Percentiles rank a stretch among this genome's conserved stretches.
Evolutionary conservation across 2,329 filamentous ascomycete genomes (phyloP).

Genomic region (Alternaria sp.): DNA sequence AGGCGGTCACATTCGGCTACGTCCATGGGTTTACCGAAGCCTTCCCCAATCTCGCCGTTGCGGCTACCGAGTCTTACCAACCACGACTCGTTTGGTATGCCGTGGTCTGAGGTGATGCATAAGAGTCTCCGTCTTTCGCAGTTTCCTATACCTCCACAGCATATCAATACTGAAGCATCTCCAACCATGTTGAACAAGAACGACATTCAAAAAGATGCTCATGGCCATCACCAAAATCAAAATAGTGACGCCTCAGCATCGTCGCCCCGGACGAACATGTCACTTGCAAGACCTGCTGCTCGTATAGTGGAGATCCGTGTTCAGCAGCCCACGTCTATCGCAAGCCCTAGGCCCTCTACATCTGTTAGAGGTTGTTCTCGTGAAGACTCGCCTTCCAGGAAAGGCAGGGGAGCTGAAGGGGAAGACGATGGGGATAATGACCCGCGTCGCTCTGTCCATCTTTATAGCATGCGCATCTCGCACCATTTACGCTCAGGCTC

Average conservation of each 20-base stretch:
- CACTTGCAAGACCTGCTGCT: neutral
- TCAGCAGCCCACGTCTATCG: constrained; percentile 29
- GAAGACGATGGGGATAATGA: constrained; percentile 22
- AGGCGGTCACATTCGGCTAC: constrained; percentile 45
- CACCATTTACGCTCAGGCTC: constrained; percentile 57
- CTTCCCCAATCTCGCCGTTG: constrained; percentile 34
- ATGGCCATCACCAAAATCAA: neutral
- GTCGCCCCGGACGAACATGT: neutral
- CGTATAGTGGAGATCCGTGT: constrained; percentile 28
- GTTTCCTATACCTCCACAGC: constrained; percentile 30
- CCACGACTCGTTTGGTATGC: constrained; percentile 30
- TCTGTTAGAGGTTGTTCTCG: constrained; percentile 19
- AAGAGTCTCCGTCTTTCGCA: constrained; percentile 45
- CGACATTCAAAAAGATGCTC: neutral
- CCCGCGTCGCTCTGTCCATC: constrained; percentile 49
- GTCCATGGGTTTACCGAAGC: constrained; percentile 34
- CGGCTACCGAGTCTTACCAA: constrained; percentile 41
- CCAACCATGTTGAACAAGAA: constrained; percentile 9
- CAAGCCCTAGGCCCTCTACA: constrained; percentile 27
- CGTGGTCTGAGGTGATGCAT: constrained; percentile 41
- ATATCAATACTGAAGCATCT: constrained; percentile 23
- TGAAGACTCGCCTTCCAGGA: constrained; percentile 15
- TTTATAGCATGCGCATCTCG: constrained; percentile 57
- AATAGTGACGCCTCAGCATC: neutral
- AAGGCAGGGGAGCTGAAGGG: neutral